Evolutionary conservation across 2,329 filamentous ascomycete genomes (phyloP).

Genomic region (Pseudogymnoascus sp.): DNA sequence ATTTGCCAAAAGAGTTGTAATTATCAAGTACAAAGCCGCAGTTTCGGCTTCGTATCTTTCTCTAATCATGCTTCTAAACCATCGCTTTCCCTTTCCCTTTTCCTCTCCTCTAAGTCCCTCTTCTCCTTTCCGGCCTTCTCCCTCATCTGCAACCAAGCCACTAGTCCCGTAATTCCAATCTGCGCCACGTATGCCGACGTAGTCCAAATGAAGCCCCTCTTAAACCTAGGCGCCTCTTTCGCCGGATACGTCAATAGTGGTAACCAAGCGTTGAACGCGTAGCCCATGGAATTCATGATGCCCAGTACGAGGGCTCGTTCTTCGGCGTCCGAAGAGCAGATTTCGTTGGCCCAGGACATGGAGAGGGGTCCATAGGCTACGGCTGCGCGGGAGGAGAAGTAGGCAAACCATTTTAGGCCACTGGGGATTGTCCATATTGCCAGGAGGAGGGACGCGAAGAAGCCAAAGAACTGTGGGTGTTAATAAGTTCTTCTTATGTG

Average conservation of each 20-base stretch:
- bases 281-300: conserved; percentile 38
- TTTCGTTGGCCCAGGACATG: conserved; percentile 42
- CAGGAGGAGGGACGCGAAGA: conserved; percentile 29
- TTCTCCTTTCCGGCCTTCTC: conserved; percentile 11
- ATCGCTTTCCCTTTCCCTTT: not conserved
- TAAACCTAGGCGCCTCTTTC: conserved; percentile 33
- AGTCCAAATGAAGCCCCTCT: conserved; percentile 33
- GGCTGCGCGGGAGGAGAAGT: conserved; percentile 28
- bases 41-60: not conserved
- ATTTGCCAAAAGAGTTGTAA: not conserved
- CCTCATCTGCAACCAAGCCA: conserved; percentile 14
- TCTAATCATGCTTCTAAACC: not conserved
- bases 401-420: conserved; percentile 26
- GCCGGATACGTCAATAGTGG: conserved; percentile 29
- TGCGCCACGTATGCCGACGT: conserved; percentile 24
- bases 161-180: conserved; percentile 16
- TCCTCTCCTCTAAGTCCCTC: not conserved
- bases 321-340: conserved; percentile 38
- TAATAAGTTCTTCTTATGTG: not conserved
- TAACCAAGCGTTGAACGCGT: conserved; percentile 38
- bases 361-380: conserved; percentile 36
- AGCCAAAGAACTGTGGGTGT: conserved; percentile 25
- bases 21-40: not conserved
- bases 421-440: conserved; percentile 29
- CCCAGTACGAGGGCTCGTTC: conserved; percentile 42